Evolutionary conservation across 768 basidiomycete species (phyloP), one percentile per base, ranked within the genome.

Genomic region (Lentinula lateritia): DNA sequence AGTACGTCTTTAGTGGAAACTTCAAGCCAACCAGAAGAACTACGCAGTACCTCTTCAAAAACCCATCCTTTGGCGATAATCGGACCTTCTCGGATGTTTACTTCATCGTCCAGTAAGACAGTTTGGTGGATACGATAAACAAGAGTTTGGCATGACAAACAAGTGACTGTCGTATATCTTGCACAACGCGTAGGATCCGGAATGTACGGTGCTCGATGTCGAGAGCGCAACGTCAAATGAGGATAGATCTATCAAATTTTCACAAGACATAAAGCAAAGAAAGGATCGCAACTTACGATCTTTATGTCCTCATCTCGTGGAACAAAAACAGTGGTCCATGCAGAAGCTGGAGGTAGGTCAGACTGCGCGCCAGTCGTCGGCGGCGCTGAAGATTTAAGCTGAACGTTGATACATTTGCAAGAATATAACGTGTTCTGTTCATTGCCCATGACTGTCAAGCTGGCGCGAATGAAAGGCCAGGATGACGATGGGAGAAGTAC

Each of bases 1-100:
- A 83, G 65, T 63, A 79, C 82, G 52, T 71, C 71, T 43, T 71
- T 71, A 62, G 77, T 70, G 28, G 39, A 28, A 28, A 84, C 75
- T 63, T 84, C 80, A 59, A 84, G 70, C 80, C 80, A 82, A n/a
- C 83, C 83, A 39, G 68, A 75, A n/a, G 69, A 67, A 54, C 79
- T 80, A 63, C 73, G 73, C 58, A 84, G 69, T 28, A 76, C 69
- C 60, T 82, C 83, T 1, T 76, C 76, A 81, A 82, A 84, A 38
- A 83, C 83, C 82, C 83, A 83, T 39, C 83, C 83, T 0, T 75
- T 78, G 12, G 82, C 80, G 39, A 83, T 68, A 6, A 84, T 69
- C 0, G 80, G 78, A 28, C 82, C 83, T 52, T 81, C 80, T 43
- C 74, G 72, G 12, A 60, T 42, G 35, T 52, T 60, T 6, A 68